Conservation (phyloP, 345 rosid species). For the Eucalyptus viminalis region DNA sequence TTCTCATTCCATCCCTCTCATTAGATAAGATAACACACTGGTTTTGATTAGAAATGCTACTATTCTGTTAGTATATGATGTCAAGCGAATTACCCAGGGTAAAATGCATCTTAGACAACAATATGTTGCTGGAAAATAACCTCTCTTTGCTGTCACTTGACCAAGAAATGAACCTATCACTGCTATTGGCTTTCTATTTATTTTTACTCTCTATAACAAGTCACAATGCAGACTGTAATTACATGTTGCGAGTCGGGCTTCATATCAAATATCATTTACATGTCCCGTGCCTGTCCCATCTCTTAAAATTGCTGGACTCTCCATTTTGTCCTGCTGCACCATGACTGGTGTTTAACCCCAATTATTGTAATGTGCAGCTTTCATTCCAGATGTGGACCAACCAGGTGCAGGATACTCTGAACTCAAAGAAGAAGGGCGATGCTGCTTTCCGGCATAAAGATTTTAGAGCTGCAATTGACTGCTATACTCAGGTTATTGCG, state of each 20-base stretch:
- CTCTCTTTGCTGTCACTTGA: neutral
- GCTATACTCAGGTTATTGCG: slow-evolving; percentile 57
- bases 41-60: neutral
- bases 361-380: slow-evolving; percentile 31
- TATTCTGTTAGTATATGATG: neutral
- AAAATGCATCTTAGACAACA: neutral
- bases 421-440: slow-evolving; percentile 81
- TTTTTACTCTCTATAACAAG: neutral
- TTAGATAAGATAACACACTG: neutral
- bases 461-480: slow-evolving; percentile 51
- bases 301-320: neutral
- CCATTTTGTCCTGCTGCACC: neutral
- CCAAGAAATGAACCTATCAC: neutral
- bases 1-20: neutral
- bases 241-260: neutral
- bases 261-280: neutral
- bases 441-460: slow-evolving; percentile 76
- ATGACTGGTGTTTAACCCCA: neutral
- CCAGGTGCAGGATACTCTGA: slow-evolving; percentile 84
- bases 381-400: slow-evolving; percentile 99
- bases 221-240: neutral
- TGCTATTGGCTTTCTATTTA: neutral
- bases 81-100: neutral
- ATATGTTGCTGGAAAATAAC: neutral
- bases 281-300: neutral